phyloP scores from a whole-genome alignment of 148 eudicot species.

The Heliamphora exappendiculata region DNA sequence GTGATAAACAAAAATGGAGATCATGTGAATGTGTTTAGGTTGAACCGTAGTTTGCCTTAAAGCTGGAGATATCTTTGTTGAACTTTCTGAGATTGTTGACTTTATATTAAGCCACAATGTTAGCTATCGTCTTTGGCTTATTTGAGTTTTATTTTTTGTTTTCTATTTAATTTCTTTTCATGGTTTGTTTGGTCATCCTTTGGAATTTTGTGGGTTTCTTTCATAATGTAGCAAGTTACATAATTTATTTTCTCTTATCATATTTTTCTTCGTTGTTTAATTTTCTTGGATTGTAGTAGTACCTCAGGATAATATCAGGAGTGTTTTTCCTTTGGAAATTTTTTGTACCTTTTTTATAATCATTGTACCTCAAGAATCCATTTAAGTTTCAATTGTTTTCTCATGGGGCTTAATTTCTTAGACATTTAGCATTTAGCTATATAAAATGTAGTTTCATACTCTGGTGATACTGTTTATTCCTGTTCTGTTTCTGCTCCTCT shows the following conservation, averaged over 20 bases:
- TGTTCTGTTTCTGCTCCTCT: background rate
- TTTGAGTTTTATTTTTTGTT: too few species aligned
- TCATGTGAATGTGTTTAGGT: too few species aligned
- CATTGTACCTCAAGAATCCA: background rate
- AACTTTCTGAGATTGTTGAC: too few species aligned
- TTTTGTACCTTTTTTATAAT: background rate
- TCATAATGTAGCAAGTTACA: background rate
- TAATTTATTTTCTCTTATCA: background rate
- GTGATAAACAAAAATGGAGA: too few species aligned
- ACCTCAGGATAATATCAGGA: too few species aligned
- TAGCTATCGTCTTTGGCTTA: too few species aligned
- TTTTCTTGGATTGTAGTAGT: background rate
- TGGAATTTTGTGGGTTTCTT: background rate
- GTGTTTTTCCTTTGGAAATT: background rate
- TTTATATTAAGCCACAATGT: too few species aligned
- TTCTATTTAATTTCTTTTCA: too few species aligned
- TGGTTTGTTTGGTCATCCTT: background rate
- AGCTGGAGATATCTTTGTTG: too few species aligned
- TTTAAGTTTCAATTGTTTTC: background rate
- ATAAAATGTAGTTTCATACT: background rate
- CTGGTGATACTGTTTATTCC: background rate
- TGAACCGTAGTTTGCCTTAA: too few species aligned
- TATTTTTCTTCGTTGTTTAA: too few species aligned
- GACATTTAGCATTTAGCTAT: background rate
- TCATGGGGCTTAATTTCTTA: background rate